Base-by-base conservation (phyloP, 371 early-diverging fungal genomes). In the Mortierella sp. region DNA sequence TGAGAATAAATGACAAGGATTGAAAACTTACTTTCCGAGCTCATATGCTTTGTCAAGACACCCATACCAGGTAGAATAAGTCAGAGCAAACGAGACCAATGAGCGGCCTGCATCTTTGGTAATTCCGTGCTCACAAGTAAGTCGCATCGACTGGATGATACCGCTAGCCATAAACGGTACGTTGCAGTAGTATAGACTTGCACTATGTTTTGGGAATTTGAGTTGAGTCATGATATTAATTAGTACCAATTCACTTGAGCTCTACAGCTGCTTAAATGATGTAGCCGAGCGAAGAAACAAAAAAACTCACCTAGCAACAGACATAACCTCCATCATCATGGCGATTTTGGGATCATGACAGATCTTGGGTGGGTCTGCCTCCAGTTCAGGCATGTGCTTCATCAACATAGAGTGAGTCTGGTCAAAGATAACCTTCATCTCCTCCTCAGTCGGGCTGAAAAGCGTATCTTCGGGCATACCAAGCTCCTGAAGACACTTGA, bases 301-400 rank as follows among this genome's bases (percentile, higher is more conserved):
- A 54, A 54, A 28, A 38, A 3, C 60, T 74, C 82, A 82, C 82
- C 73, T 77, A 8, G 82, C 55, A 19, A 80, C 55, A 0, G 58
- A 70, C 31, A 86, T 75, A 4, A 86, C 83, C 21, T 86, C 82
- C 78, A 82, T 82, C 70, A 80, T 82, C 87, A 82, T 86, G 48
- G 74, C 54, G 28, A 86, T 80, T 26, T 63, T 70, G 13, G 78
- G 87, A 47, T 86, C 76, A 3, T 26, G 68, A 55, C 87, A 86
- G 13, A 58, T 47, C 42, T 70, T 78, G 0, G 80, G 82, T 0
- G 77, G 77, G 0, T 80, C 58, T 0, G 76, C 76, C 48, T 78
- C 50, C 16, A 86, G 72, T 19, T 68, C 73, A 1, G 65, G 70
- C 76, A 86, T 77, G n/a, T 82, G 78, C 50, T 38, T 38, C 78